These are phyloP conservation scores for Theobroma cacao DNA, from an alignment of 345 rosid species.

Conservation along the genomic window DNA sequence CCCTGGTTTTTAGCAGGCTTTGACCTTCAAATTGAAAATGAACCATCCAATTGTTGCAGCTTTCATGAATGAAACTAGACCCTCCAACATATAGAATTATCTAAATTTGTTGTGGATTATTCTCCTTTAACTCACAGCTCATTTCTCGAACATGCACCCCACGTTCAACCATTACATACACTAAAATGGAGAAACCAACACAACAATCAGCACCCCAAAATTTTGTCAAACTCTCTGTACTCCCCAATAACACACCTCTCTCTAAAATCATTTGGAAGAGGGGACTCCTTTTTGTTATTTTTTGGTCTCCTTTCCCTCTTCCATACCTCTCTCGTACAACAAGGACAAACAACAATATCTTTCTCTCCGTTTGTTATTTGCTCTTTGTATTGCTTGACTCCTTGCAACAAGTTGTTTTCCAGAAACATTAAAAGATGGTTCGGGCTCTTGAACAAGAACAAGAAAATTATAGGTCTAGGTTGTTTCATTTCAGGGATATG, in stretches of 20 bases:
- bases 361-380: background rate
- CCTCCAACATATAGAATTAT: background rate
- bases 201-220: constrained; percentile 9
- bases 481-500: constrained; percentile 61
- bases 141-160: constrained; percentile 50
- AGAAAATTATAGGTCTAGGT: constrained; percentile 49
- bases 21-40: constrained; percentile 23
- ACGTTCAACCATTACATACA: constrained; percentile 32
- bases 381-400: background rate
- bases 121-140: constrained; percentile 17
- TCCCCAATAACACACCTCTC: background rate
- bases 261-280: constrained; percentile 13
- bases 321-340: background rate
- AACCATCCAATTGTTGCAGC: constrained; percentile 21
- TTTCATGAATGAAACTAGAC: background rate
- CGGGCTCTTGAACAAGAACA: constrained; percentile 59
- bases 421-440: constrained; percentile 34
- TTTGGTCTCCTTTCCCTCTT: background rate
- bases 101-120: background rate
- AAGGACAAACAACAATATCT: background rate
- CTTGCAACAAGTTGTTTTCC: background rate
- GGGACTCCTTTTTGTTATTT: background rate
- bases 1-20: constrained; percentile 26
- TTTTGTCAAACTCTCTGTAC: constrained; percentile 4
- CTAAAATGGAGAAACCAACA: constrained; percentile 9